Conservation (phyloP, 2,329 filamentous ascomycete genomes). For the Chaetomium sp. region DNA sequence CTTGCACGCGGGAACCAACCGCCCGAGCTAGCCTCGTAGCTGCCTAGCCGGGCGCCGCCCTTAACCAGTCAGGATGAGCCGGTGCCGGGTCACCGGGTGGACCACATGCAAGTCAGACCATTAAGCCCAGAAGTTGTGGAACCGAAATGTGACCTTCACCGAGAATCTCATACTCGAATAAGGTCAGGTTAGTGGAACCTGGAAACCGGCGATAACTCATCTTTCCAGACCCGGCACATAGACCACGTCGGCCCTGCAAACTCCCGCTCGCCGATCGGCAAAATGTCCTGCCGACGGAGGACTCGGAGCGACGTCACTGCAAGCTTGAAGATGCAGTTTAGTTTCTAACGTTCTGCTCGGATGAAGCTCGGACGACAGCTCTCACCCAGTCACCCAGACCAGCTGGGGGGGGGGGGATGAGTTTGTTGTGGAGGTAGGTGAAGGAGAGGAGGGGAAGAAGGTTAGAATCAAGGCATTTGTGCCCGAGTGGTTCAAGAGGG, state of each 20-base stretch:
- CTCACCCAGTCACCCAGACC: too few relatives aligned
- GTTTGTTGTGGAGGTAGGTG: slow-evolving; percentile 53
- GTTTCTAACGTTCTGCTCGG: too few relatives aligned
- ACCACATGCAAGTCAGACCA: not conserved
- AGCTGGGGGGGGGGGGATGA: slow-evolving; percentile 52
- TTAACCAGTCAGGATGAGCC: not conserved
- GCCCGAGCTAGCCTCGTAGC: not conserved
- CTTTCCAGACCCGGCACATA: too few relatives aligned
- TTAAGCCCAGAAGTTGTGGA: not conserved
- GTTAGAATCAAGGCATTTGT: slow-evolving; percentile 77
- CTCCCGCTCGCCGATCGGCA: too few relatives aligned
- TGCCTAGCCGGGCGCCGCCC: not conserved
- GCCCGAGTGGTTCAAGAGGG: slow-evolving; percentile 68
- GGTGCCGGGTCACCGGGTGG: not conserved
- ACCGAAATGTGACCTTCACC: not conserved
- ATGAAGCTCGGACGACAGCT: too few relatives aligned
- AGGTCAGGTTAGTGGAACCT: too few relatives aligned
- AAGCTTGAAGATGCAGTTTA: too few relatives aligned
- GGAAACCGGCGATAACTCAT: too few relatives aligned
- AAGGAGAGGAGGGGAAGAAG: slow-evolving; percentile 46
- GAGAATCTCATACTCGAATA: not conserved
- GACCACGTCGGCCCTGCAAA: too few relatives aligned
- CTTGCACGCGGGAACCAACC: not conserved
- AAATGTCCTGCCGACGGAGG: too few relatives aligned
- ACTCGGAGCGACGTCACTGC: too few relatives aligned